Conservation (phyloP, 2,329 filamentous ascomycete genomes). For the Aureobasidium namibiae region DNA sequence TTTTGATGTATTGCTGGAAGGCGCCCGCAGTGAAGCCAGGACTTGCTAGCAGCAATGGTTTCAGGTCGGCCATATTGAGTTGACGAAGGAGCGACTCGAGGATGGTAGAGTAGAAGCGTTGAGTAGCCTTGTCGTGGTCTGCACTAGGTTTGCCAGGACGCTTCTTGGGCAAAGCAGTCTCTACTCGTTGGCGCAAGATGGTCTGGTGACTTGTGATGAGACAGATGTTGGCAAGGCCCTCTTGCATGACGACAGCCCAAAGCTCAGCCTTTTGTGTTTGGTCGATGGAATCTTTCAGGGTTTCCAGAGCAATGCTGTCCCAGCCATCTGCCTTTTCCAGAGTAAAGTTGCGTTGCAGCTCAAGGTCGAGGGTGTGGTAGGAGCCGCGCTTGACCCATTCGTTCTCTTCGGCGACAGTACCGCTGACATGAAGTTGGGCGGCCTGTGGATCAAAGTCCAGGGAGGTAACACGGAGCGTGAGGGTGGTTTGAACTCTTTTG, state of each 20-base stretch:
- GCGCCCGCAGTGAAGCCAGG: constrained; percentile 79
- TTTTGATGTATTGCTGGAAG: constrained; percentile 67
- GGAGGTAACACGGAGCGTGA: constrained; percentile 57
- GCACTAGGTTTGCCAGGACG: constrained; percentile 46
- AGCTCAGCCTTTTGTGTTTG: constrained; percentile 73
- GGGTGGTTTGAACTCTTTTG: constrained; percentile 54
- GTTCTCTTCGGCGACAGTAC: constrained; percentile 58
- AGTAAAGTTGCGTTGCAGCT: constrained; percentile 79
- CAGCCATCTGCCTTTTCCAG: constrained; percentile 77
- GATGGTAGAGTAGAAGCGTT: constrained; percentile 68
- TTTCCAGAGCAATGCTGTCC: constrained; percentile 79
- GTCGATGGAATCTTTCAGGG: constrained; percentile 69
- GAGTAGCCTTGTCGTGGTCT: constrained; percentile 52
- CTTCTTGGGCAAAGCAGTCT: constrained; percentile 61
- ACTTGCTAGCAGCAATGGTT: constrained; percentile 75
- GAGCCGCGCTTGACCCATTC: constrained; percentile 58
- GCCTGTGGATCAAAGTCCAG: constrained; percentile 63
- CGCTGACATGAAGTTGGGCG: constrained; percentile 60
- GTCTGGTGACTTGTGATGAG: constrained; percentile 75
- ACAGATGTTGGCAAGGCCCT: constrained; percentile 75
- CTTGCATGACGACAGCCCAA: constrained; percentile 89
- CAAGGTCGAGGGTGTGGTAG: constrained; percentile 71
- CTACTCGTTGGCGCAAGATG: constrained; percentile 61
- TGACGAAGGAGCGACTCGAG: constrained; percentile 68
- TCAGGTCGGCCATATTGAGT: constrained; percentile 62